Evolutionary conservation across 2,329 filamentous ascomycete species (phyloP), one percentile per base, ranked within the genome.

Genomic region (Pestalotiopsis sp.): DNA sequence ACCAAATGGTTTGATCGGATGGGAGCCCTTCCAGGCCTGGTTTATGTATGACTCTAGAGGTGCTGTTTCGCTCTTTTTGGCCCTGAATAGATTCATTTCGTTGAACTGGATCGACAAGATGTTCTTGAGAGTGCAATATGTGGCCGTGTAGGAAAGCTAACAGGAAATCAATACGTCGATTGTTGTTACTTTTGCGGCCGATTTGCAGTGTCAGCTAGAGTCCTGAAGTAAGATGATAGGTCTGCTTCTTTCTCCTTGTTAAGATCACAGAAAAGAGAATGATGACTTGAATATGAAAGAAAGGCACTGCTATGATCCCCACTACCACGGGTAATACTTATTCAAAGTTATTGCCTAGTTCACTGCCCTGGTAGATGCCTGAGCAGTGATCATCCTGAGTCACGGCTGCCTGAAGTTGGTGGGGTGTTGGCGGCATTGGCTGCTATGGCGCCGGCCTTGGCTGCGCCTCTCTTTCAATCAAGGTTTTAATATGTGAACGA

Each of bases 11-110:
- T 49, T 45, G 12, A 64, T 9, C 20, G 20, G 3, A 5, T 64
- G 36, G 13, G 12, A 9, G 2, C 14, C 12, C 7, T 27, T 25
- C 61, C 61, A 64, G 4, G 38, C 61, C 25, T 64, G n/a, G n/a
- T 64, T n/a, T 4, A 64, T 64, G 36, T 64, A 64, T 13, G 3
- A 36, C n/a, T 64, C 61, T n/a, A 64, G 20, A 12, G 38, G 61
- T 12, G n/a, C 61, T 23, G 61, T 64, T n/a, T 45, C 36, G 12
- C 36, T 31, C 27, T 31, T 17, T n/a, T 59, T 36, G 23, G 20
- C 14, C 38, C 36, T 62, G 59, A 36, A 39, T 13, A 39, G 20
- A n/a, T 52, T 52, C 45, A 52, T 52, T 52, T 17, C 45, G 5
- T n/a, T 52, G 41, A 14, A 49, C 14, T 2, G n/a, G 14, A 4